phyloP scores from a whole-genome alignment of 441 rosid species.

The Euphorbia corollata region DNA sequence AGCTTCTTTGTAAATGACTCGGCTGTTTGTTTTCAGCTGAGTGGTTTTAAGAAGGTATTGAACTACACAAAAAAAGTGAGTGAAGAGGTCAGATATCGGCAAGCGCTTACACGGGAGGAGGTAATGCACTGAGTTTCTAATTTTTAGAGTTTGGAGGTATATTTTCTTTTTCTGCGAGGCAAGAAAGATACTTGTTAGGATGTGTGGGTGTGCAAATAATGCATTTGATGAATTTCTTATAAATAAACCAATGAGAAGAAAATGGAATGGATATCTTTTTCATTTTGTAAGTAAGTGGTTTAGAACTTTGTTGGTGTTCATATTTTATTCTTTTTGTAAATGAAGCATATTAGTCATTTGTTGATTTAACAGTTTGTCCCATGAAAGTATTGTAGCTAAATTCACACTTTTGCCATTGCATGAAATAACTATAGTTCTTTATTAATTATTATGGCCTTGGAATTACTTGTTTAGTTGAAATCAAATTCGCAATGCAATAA shows the following conservation, averaged over 20 bases:
- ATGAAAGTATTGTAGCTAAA: too few species aligned
- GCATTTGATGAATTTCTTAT: neutral
- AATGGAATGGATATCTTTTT: neutral
- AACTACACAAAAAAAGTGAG: slow-evolving; percentile 88
- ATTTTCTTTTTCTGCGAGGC: neutral
- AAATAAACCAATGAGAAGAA: neutral
- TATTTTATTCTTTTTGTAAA: neutral
- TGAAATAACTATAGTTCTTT: too few species aligned
- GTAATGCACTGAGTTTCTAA: slow-evolving; percentile 32
- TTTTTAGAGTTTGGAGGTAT: slow-evolving; percentile 1
- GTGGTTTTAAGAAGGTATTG: slow-evolving; percentile 92
- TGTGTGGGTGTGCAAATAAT: neutral
- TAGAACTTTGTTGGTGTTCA: neutral
- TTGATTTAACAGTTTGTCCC: neutral
- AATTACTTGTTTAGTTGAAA: too few species aligned
- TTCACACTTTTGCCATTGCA: too few species aligned
- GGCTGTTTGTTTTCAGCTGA: slow-evolving; percentile 63
- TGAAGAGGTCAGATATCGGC: slow-evolving; percentile 80
- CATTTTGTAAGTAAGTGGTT: neutral
- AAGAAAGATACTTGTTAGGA: neutral
- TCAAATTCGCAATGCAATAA: too few species aligned
- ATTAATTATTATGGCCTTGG: too few species aligned
- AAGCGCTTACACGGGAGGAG: slow-evolving; percentile 85
- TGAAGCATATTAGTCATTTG: neutral
- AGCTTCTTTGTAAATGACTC: too few species aligned